Percentiles rank a stretch among this genome's conserved stretches.
Evolutionary conservation across 441 rosid genomes (phyloP).

Genomic region (Euphorbia corollata): DNA sequence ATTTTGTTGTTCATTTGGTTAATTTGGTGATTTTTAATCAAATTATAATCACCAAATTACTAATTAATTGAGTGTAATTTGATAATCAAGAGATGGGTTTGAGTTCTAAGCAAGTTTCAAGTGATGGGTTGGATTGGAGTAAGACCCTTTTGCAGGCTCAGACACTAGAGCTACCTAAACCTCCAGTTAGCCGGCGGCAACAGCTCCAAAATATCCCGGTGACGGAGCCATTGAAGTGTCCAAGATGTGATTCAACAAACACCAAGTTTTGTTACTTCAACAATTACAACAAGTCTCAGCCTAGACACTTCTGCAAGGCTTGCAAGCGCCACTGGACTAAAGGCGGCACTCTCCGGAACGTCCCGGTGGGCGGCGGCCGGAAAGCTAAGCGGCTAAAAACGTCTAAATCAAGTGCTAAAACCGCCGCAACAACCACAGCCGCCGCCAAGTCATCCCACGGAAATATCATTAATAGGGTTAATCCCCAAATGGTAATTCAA

Average conservation of each 20-base stretch:
- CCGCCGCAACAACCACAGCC: slow-evolving; percentile 10
- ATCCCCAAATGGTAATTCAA: slow-evolving; percentile 24
- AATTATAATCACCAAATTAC: no score
- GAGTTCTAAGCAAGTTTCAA: slow-evolving; percentile 41
- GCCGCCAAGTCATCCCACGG: background rate
- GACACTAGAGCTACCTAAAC: slow-evolving; percentile 29
- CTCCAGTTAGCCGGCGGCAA: slow-evolving; percentile 22
- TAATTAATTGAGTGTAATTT: background rate
- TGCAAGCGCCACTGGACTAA: slow-evolving; percentile 67
- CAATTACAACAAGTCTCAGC: slow-evolving; percentile 57
- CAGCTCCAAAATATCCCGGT: slow-evolving; percentile 27
- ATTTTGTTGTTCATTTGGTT: background rate
- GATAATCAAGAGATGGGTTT: slow-evolving; percentile 34
- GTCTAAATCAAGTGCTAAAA: slow-evolving; percentile 14
- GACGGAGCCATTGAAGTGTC: slow-evolving; percentile 46
- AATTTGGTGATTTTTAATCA: background rate
- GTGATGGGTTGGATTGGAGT: slow-evolving; percentile 42
- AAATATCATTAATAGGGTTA: slow-evolving; percentile 13
- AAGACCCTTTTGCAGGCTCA: slow-evolving; percentile 31
- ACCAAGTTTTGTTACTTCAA: slow-evolving; percentile 62
- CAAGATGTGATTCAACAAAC: slow-evolving; percentile 51
- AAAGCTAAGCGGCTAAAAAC: slow-evolving; percentile 45
- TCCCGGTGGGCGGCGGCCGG: slow-evolving; percentile 55
- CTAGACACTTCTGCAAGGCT: slow-evolving; percentile 53
- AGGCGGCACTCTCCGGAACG: slow-evolving; percentile 60